Evolutionary conservation across 768 basidiomycete species (phyloP).

Genomic region (Boletus coccyginus): DNA sequence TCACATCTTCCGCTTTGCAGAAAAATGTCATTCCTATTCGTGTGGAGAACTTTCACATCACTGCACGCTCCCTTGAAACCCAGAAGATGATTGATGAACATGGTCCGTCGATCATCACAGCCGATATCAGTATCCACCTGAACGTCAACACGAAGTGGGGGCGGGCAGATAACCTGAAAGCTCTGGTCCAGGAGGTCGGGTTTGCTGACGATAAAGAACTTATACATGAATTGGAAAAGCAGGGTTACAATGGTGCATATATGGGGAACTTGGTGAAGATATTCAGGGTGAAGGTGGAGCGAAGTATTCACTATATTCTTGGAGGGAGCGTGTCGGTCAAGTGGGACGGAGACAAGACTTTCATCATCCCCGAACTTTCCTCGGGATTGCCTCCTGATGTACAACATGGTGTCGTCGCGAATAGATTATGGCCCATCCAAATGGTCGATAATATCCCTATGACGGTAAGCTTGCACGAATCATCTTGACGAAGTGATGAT

Average conservation of each 20-base stretch:
- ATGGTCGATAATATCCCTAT: not conserved
- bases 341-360: slow-evolving; percentile 12
- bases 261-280: not conserved
- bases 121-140: slow-evolving; percentile 7
- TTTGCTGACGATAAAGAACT: not conserved
- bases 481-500: not conserved
- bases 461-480: not conserved
- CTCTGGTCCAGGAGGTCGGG: slow-evolving; percentile 2
- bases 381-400: not conserved
- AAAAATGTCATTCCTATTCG: not conserved
- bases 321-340: not conserved
- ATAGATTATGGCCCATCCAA: not conserved
- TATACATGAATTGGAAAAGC: not conserved
- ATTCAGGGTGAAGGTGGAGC: not conserved
- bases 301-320: not conserved
- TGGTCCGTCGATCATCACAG: slow-evolving; percentile 3
- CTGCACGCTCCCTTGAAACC: not conserved
- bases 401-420: not conserved
- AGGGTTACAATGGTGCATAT: slow-evolving; percentile 2
- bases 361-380: not conserved
- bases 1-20: not conserved
- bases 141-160: slow-evolving; percentile 8
- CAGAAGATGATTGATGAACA: not conserved
- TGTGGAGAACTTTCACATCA: not conserved
- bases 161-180: not conserved